A percentile compares a stretch with the other conserved stretches of the same genome.
Evolutionary conservation across 768 basidiomycete species (phyloP).

Genomic region (Suillus hirtellus): DNA sequence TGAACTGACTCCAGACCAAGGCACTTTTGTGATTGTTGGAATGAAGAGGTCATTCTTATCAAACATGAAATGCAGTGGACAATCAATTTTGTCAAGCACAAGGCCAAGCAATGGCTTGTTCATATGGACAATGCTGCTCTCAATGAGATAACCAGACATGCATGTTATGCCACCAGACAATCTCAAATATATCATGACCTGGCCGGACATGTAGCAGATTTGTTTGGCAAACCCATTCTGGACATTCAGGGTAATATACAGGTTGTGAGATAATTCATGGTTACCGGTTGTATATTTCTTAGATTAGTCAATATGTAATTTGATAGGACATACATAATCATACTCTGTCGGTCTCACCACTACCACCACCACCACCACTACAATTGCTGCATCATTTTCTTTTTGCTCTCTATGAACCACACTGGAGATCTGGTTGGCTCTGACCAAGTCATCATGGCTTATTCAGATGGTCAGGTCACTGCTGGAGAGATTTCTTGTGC

Average conservation of each 20-base stretch:
- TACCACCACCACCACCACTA: too few relatives aligned
- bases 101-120: background rate
- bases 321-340: too few relatives aligned
- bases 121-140: background rate
- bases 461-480: background rate
- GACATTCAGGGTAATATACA: too few relatives aligned
- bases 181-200: too few relatives aligned
- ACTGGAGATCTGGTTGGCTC: background rate
- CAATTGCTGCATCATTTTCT: too few relatives aligned
- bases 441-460: background rate
- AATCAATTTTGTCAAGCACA: background rate
- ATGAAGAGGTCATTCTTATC: slow-evolving; percentile 7
- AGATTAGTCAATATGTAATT: background rate
- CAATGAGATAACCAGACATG: background rate
- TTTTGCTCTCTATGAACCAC: too few relatives aligned
- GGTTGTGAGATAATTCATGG: too few relatives aligned
- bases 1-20: slow-evolving; percentile 12
- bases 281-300: background rate
- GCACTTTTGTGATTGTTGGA: slow-evolving; percentile 3
- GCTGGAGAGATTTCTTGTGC: background rate
- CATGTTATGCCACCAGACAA: too few relatives aligned
- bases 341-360: too few relatives aligned
- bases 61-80: background rate
- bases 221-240: too few relatives aligned
- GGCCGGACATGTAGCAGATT: too few relatives aligned